Evolutionary conservation across 2,329 filamentous ascomycete genomes (phyloP).

Genomic region (Talaromyces funiculosus): DNA sequence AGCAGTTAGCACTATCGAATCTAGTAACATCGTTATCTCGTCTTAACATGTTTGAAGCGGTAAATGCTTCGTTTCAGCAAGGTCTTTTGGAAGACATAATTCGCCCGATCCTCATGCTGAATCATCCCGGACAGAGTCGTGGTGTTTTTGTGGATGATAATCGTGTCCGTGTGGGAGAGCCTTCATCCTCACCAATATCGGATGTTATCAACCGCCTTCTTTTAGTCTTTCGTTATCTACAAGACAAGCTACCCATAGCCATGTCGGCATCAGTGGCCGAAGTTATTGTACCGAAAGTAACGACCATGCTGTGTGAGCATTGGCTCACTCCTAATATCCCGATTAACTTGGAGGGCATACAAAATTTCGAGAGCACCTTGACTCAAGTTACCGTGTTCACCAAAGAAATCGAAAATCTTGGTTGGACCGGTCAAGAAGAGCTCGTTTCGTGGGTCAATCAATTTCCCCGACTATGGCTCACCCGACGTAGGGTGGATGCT

Average conservation of each 20-base stretch:
- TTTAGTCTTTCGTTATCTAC: conserved; percentile 47
- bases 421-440: conserved; percentile 57
- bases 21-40: conserved; percentile 26
- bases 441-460: conserved; percentile 75
- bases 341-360: conserved; percentile 64
- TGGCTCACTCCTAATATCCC: conserved; percentile 78
- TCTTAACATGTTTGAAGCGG: conserved; percentile 27
- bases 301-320: conserved; percentile 60
- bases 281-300: conserved; percentile 64
- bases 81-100: conserved; percentile 28
- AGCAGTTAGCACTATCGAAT: conserved; percentile 24
- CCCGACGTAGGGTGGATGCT: conserved; percentile 72
- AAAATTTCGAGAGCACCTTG: conserved; percentile 65
- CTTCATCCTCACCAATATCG: conserved; percentile 23
- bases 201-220: conserved; percentile 41
- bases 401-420: conserved; percentile 53
- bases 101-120: conserved; percentile 28
- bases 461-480: conserved; percentile 77
- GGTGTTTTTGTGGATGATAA: conserved; percentile 24
- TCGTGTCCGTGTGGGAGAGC: conserved; percentile 24
- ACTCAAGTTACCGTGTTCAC: conserved; percentile 61
- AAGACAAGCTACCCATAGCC: conserved; percentile 44
- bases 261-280: conserved; percentile 55
- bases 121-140: conserved; percentile 21
- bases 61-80: conserved; percentile 29